Evolutionary conservation across 2,329 filamentous ascomycete species (phyloP).

Genomic region (Leptographium wingfieldii): DNA sequence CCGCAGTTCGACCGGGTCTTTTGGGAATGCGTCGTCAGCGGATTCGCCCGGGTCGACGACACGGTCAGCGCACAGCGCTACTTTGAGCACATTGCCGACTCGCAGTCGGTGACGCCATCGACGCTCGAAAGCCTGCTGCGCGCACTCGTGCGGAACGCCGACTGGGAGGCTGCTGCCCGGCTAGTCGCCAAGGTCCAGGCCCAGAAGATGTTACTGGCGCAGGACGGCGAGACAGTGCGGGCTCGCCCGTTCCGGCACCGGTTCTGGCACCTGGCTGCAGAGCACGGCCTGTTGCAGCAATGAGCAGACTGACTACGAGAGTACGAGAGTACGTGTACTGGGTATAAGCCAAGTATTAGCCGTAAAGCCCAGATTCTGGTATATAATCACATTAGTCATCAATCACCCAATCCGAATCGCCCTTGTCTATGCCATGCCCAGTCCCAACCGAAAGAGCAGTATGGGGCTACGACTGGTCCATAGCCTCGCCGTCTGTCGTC

Average conservation of each 20-base stretch:
- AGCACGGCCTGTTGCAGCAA: constrained; percentile 23
- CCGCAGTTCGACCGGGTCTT: constrained; percentile 43
- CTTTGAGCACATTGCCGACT: constrained; percentile 30
- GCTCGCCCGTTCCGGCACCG: constrained; percentile 32
- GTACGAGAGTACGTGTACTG: too few species aligned
- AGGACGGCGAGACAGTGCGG: background rate
- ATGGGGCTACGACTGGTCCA: constrained; percentile 16
- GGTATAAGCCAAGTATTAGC: too few species aligned
- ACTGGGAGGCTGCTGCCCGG: constrained; percentile 13
- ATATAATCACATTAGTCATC: background rate
- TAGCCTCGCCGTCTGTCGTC: constrained; percentile 10
- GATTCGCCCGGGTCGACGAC: constrained; percentile 45
- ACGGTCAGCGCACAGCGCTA: constrained; percentile 34
- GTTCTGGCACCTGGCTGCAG: constrained; percentile 35
- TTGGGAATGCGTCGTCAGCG: constrained; percentile 58
- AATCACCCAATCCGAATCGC: background rate
- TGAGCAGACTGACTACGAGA: too few species aligned
- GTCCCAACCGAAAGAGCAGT: too few species aligned
- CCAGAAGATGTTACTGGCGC: constrained; percentile 10
- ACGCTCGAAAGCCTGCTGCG: constrained; percentile 31
- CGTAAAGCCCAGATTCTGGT: too few species aligned
- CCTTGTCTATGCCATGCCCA: background rate
- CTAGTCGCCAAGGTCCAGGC: constrained; percentile 16
- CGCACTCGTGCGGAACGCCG: constrained; percentile 14
- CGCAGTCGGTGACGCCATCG: constrained; percentile 27